phyloP scores from a whole-genome alignment of 306 rosid species.

The Lathyrus tuberosus region DNA sequence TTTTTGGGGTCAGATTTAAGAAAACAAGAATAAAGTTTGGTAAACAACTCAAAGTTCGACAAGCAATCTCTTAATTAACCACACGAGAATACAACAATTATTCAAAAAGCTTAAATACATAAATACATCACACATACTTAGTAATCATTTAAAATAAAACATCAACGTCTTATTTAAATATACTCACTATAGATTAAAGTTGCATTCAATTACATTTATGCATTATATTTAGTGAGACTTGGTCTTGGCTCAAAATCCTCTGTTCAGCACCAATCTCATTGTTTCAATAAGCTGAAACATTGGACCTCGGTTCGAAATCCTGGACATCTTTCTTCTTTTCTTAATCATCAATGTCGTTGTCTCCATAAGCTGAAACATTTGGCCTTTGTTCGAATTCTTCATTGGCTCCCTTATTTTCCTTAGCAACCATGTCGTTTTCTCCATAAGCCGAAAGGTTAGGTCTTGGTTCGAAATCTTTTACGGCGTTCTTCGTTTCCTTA shows the following conservation, averaged over 20 bases:
- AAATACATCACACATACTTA: background rate
- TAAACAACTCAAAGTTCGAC: background rate
- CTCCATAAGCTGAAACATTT: conserved; percentile 20
- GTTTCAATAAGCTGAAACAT: conserved; percentile 24
- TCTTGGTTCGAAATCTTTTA: too few species aligned
- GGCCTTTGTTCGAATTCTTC: conserved; percentile 36
- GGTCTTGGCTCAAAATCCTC: too few species aligned
- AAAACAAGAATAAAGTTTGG: background rate
- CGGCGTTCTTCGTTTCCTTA: too few species aligned
- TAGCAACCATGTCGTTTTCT: background rate
- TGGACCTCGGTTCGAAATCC: conserved; percentile 34
- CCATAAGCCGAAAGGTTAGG: too few species aligned
- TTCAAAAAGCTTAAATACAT: background rate
- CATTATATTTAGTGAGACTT: too few species aligned
- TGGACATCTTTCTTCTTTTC: rapidly evolving
- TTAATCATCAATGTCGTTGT: background rate
- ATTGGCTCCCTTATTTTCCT: background rate
- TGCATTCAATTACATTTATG: too few species aligned
- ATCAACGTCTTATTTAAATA: conserved; percentile 14
- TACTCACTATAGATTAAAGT: too few species aligned
- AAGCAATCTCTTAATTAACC: background rate
- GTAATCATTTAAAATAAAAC: background rate
- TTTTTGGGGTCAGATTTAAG: too few species aligned
- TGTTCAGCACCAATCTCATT: too few species aligned
- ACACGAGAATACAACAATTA: background rate